Percentiles rank a stretch among this genome's conserved stretches.
Conservation (phyloP, 2,329 filamentous ascomycete genomes). For the Sclerotinia nivalis region DNA sequence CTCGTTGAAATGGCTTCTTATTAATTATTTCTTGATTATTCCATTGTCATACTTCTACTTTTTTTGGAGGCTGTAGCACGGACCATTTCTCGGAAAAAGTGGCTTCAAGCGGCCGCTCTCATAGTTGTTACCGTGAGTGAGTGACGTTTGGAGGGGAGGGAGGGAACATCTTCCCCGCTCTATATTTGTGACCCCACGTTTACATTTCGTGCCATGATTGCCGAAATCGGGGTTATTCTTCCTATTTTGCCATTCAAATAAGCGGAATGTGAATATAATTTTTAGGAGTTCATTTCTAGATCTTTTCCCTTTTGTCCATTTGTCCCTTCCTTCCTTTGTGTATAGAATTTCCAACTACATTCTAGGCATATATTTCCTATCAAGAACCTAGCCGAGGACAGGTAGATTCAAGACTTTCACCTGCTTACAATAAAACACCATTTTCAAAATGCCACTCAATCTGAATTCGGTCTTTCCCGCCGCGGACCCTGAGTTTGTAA, state of each 20-base stretch:
- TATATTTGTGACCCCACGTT: constrained; percentile 22
- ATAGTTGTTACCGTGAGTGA: background rate
- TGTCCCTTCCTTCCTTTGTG: background rate
- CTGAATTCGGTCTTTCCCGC: constrained; percentile 39
- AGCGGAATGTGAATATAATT: background rate
- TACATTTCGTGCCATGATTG: background rate
- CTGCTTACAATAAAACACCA: background rate
- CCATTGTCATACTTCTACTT: constrained; percentile 3
- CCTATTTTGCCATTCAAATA: constrained; percentile 9
- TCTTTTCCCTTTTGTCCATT: background rate
- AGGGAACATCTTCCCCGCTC: background rate
- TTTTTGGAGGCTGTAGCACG: constrained; percentile 13
- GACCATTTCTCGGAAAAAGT: background rate
- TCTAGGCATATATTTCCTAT: background rate
- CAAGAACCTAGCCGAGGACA: background rate
- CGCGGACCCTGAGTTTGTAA: constrained; percentile 51
- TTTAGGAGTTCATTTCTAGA: background rate
- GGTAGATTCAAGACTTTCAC: background rate
- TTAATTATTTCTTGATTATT: constrained; percentile 21
- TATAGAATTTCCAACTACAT: background rate
- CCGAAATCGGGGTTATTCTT: constrained; percentile 8
- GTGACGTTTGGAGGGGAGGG: background rate
- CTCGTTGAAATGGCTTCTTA: constrained; percentile 25
- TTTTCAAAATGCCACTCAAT: constrained; percentile 39
- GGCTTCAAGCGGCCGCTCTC: constrained; percentile 5